Evolutionary conservation across 2,329 filamentous ascomycete species (phyloP).

Genomic region (Penicillium sp.): DNA sequence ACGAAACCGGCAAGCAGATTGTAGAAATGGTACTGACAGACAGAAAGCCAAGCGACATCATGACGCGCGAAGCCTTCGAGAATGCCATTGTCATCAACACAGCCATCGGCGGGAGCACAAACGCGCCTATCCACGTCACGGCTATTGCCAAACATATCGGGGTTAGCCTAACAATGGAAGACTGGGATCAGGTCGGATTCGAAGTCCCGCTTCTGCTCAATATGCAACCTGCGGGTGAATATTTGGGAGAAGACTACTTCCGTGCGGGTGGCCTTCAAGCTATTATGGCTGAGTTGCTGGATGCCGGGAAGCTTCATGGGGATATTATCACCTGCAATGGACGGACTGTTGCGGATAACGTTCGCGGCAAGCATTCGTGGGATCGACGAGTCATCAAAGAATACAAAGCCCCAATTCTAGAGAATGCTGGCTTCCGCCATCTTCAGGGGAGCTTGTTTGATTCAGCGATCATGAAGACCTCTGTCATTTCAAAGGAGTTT

Average conservation of each 20-base stretch:
- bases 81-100: constrained; percentile 54
- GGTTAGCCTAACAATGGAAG: constrained; percentile 48
- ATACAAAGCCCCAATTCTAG: constrained; percentile 45
- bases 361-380: constrained; percentile 45
- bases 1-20: constrained; percentile 47
- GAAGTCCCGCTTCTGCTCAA: constrained; percentile 51
- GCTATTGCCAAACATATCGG: constrained; percentile 54
- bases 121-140: constrained; percentile 54
- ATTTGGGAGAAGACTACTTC: constrained; percentile 53
- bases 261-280: constrained; percentile 52
- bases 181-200: constrained; percentile 53
- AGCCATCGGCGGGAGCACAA: constrained; percentile 55
- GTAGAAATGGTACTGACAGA: constrained; percentile 50
- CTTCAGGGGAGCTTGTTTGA: constrained; percentile 48
- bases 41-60: constrained; percentile 51
- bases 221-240: constrained; percentile 53
- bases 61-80: constrained; percentile 54
- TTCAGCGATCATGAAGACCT: constrained; percentile 53
- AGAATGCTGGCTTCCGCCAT: constrained; percentile 51
- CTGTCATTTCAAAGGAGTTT: constrained; percentile 47
- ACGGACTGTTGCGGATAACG: constrained; percentile 43
- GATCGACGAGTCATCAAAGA: constrained; percentile 47
- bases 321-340: constrained; percentile 47
- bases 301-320: constrained; percentile 45
- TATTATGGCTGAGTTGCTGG: constrained; percentile 52